Conservation (phyloP, 2,329 filamentous ascomycete species). For the Fusarium illudens region DNA sequence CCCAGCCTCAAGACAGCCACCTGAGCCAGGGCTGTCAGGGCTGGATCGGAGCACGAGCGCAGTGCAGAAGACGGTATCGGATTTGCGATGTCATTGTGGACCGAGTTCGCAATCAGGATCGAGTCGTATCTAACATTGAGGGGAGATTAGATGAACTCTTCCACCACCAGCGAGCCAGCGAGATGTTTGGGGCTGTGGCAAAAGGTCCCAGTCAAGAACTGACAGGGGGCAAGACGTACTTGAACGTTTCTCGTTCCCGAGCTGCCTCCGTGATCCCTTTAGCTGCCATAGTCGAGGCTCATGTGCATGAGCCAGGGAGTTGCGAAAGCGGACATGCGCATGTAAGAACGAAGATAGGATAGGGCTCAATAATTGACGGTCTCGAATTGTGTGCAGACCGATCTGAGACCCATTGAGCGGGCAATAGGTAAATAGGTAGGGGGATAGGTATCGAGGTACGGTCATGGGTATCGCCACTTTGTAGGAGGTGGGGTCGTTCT, state of each 20-base stretch:
- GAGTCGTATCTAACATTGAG: constrained; percentile 27
- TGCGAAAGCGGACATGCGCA: not conserved
- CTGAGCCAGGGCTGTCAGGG: constrained; percentile 60
- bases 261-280: constrained; percentile 32
- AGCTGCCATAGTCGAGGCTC: constrained; percentile 8
- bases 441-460: not conserved
- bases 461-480: not conserved
- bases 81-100: constrained; percentile 36
- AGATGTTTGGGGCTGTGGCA: not conserved
- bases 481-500: not conserved
- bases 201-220: not conserved
- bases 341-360: not conserved
- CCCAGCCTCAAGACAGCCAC: constrained; percentile 55
- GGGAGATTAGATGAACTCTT: not conserved
- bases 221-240: constrained; percentile 25
- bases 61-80: constrained; percentile 39
- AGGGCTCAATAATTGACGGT: not conserved
- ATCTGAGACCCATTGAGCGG: not conserved
- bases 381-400: not conserved
- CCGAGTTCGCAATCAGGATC: constrained; percentile 21
- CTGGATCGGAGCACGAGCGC: constrained; percentile 46
- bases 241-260: constrained; percentile 47
- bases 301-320: not conserved
- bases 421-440: not conserved
- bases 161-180: not conserved